Percentiles rank a stretch among this genome's conserved stretches.
Conservation (phyloP, 352 stramenopile genomes). For the Phytophthora citrophthora region DNA sequence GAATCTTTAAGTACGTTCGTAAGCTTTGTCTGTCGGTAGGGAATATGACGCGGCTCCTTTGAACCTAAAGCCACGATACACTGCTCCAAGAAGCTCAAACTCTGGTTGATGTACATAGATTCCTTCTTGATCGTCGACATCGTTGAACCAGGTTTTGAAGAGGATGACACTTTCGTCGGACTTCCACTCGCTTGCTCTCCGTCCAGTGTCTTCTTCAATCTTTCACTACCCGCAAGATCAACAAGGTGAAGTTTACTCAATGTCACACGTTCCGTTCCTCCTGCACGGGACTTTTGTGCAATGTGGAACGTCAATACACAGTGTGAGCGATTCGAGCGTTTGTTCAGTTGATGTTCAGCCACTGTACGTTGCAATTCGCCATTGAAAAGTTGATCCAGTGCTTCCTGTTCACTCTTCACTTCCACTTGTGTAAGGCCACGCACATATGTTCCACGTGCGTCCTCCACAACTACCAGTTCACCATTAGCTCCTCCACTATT, state of each 20-base stretch:
- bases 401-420: conserved; percentile 82
- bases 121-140: conserved; percentile 94
- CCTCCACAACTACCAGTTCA: conserved; percentile 89
- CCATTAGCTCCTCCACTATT: conserved; percentile 21
- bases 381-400: conserved; percentile 92
- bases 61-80: conserved; percentile 91
- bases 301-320: conserved; percentile 94
- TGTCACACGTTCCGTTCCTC: conserved; percentile 75
- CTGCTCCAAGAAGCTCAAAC: conserved; percentile 95
- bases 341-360: conserved; percentile 94
- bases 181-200: conserved; percentile 34
- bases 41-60: conserved; percentile 83
- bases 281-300: conserved; percentile 83
- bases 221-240: conserved; percentile 95
- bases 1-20: conserved; percentile 94
- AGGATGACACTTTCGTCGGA: conserved; percentile 16
- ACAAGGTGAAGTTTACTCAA: conserved; percentile 94
- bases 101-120: conserved; percentile 98
- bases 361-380: conserved; percentile 93
- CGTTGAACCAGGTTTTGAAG: conserved; percentile 15
- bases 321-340: conserved; percentile 94
- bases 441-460: conserved; percentile 82
- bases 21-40: conserved; percentile 96
- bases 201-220: conserved; percentile 94
- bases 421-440: conserved; percentile 89